A percentile compares a stretch with the other conserved stretches of the same genome.
Conservation (phyloP, 148 eudicot genomes). For the Polygonum maritimum region DNA sequence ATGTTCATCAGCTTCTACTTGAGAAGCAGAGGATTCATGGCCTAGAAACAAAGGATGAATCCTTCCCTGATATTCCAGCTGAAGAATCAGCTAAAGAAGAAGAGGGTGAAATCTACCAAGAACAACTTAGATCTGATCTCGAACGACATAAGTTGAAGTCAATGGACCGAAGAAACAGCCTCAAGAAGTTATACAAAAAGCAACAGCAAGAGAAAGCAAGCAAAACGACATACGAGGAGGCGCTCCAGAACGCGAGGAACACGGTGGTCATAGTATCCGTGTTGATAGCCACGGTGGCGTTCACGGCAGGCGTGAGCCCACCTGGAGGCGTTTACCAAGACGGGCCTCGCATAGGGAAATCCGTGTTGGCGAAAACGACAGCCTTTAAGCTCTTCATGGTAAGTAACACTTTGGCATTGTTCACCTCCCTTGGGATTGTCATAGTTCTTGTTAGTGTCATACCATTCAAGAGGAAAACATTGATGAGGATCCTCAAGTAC, state of each 20-base stretch:
- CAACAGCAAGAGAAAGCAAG: neutral
- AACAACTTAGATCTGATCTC: neutral
- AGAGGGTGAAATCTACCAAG: neutral
- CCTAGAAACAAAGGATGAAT: neutral
- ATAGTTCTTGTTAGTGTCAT: conserved; percentile 10
- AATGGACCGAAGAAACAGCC: neutral
- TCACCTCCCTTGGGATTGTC: conserved; percentile 9
- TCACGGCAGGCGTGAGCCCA: conserved; percentile 9
- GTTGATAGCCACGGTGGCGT: conserved; percentile 16
- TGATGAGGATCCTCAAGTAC: conserved; percentile 6
- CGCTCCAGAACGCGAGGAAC: conserved; percentile 16
- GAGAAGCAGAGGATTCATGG: conserved; percentile 1
- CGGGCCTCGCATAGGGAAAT: conserved; percentile 9
- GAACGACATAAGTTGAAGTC: neutral
- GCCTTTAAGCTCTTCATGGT: conserved; percentile 13
- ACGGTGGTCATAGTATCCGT: conserved; percentile 9
- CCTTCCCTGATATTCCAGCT: neutral
- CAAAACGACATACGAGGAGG: conserved; percentile 8
- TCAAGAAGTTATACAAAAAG: neutral
- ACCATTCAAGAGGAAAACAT: conserved; percentile 8
- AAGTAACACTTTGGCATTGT: conserved; percentile 9
- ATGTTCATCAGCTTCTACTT: neutral
- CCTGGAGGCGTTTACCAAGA: conserved; percentile 17
- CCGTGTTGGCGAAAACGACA: neutral
- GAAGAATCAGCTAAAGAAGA: neutral